phyloP scores from a whole-genome alignment of 1,284 basidiomycete genomes.

The Ceratobasidium sp. region DNA sequence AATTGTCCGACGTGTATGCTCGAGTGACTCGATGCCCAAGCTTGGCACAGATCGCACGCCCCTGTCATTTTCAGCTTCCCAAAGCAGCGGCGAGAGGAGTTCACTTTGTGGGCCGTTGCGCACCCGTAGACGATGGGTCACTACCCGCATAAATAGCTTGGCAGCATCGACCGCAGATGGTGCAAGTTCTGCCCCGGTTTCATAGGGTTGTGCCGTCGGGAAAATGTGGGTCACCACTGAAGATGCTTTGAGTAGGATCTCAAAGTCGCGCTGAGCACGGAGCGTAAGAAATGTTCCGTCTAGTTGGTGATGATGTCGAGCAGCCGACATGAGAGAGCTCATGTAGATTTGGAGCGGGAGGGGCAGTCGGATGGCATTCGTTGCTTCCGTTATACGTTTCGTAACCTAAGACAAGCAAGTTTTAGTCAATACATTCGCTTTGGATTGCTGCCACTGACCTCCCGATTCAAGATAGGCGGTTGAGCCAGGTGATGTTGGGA shows the following conservation, averaged over 20 bases:
- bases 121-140: conserved; percentile 25
- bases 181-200: not conserved
- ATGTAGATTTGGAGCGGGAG: conserved; percentile 66
- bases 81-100: conserved; percentile 18
- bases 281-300: conserved; percentile 71
- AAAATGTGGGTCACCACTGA: conserved; percentile 58
- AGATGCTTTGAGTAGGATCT: conserved; percentile 66
- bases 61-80: conserved; percentile 27
- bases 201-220: conserved; percentile 23
- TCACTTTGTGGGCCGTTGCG: conserved; percentile 32
- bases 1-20: conserved; percentile 34
- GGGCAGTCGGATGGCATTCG: conserved; percentile 54
- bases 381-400: conserved; percentile 48
- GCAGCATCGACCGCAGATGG: conserved; percentile 38
- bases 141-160: conserved; percentile 32
- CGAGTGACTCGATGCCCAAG: conserved; percentile 17
- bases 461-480: conserved; percentile 25
- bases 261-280: conserved; percentile 64
- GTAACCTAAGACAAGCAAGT: conserved; percentile 43
- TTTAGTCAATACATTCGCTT: conserved; percentile 54
- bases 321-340: conserved; percentile 72
- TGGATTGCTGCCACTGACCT: conserved; percentile 19
- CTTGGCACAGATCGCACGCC: conserved; percentile 27
- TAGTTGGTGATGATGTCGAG: conserved; percentile 70
- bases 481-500: conserved; percentile 43